Base-by-base conservation (phyloP, 2,329 filamentous ascomycete species). In the Paecilomyces dactylethromorphus region DNA sequence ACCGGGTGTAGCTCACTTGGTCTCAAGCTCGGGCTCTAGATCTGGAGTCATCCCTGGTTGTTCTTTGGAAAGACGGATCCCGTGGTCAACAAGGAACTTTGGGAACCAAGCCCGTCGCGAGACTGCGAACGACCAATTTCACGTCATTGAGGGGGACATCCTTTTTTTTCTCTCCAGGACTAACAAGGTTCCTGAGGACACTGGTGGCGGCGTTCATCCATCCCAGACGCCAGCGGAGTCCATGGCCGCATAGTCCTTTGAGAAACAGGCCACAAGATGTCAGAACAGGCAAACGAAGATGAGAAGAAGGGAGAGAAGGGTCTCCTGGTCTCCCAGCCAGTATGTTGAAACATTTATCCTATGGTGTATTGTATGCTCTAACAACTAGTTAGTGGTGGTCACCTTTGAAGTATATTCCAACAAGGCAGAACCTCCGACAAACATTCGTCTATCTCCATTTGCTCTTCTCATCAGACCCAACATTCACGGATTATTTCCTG, bases 381-480 rank as follows among this genome's bases (percentile, higher is more conserved):
- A 45, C 39, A 45, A 8, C n/a, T 45, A 10, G 39, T 15, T 18
- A 52, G 50, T 29, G 50, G 26, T 52, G 50, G 50, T 54, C 53
- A 13, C 53, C 29, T 12, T 54, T 21, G 53, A 54, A 15, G n/a
- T 54, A 54, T 54, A 31, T 54, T 12, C 53, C 53, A 32, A 54
- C 53, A 13, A 54, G 35, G 18, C 12, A 54, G n/a, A 29, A 54
- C 26, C 53, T 54, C 15, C 53, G 31, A 29, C 22, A 33, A 54
- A n/a, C 12, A 11, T 54, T 32, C 55, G 31, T 57, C 32, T 52
- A 59, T 32, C 26, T 49, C 24, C 24, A 12, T 31, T 35, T 31
- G n/a, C 22, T 58, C 11, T 60, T 63, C 33, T 65, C 61, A 22
- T 61, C 63, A 2, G 55, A 65, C 12, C 63, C 63, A 15, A 59